Evolutionary conservation across 2,329 filamentous ascomycete genomes (phyloP), one percentile per base, ranked within the genome.

Genomic region (Ceratocystis eucalypticola): DNA sequence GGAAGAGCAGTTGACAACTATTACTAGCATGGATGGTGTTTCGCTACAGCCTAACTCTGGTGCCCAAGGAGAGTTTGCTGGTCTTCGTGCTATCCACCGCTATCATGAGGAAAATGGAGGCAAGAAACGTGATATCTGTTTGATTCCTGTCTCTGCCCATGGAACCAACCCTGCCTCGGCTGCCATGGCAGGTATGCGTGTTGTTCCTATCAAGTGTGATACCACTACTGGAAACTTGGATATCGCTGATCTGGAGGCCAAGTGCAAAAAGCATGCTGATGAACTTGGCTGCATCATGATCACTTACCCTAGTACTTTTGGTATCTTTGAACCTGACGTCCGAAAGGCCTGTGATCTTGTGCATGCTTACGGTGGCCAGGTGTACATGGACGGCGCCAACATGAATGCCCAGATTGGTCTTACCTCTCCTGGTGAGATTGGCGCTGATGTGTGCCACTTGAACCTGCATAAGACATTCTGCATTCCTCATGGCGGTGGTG

Each of bases 381-480:
- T 97, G 17, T 97, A 96, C 80, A 96, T 97, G 93, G 93, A 97
- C 74, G 93, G 93, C 61, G 93, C 93, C 70, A 97, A 97, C 79
- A 94, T 96, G 91, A 97, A 96, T 74, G 93, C 93, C 20, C 93
- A 97, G 76, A 96, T 97, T 70, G 93, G 93, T 12, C 83, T 97
- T 10, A 96, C 91, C 79, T 96, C 91, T 0, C 93, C 93, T 1
- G 93, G 93, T 48, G 91, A 95, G 75, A 96, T 97, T 70, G 93
- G 93, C 22, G 93, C 93, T 37, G 93, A 97, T 74, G 92, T 96
- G 48, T 97, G 93, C 82, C 93, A 96, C 79, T 81, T 97, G 68
- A 97, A 97, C 77, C 82, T 97, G 53, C 93, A 97, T 84, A 97
- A 97, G 83, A 97, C 93, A 2, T 97, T 97, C 81, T 97, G 93